Conservation (phyloP, 495 filamentous ascomycete genomes). For the Aspergillus ellipticus region DNA sequence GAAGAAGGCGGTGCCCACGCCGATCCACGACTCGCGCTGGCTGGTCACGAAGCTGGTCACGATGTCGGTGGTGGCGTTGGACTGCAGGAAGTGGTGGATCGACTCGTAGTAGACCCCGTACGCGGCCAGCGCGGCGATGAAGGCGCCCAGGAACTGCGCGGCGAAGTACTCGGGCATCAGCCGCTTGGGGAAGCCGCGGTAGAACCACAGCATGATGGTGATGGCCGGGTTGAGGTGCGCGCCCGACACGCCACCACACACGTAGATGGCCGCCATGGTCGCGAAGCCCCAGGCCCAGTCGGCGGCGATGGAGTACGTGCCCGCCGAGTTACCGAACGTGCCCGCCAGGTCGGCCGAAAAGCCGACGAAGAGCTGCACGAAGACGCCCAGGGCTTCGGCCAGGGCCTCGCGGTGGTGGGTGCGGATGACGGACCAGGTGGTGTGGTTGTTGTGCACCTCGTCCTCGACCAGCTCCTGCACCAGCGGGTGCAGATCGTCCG, state of each 20-base stretch:
- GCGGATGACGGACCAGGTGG: constrained; percentile 51
- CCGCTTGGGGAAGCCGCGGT: constrained; percentile 47
- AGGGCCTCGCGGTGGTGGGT: constrained; percentile 48
- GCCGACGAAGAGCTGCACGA: constrained; percentile 40
- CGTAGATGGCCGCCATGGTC: constrained; percentile 56
- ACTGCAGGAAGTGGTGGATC: constrained; percentile 36
- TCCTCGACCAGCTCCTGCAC: constrained; percentile 39
- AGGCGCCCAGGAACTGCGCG: constrained; percentile 46
- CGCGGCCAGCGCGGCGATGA: constrained; percentile 40
- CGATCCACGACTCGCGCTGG: constrained; percentile 43
- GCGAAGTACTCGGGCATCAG: constrained; percentile 46
- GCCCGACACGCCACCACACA: constrained; percentile 53
- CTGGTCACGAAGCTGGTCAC: constrained; percentile 39
- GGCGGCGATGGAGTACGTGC: constrained; percentile 46
- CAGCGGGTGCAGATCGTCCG: constrained; percentile 41
- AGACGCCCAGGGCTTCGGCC: constrained; percentile 49
- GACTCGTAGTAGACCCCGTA: constrained; percentile 50
- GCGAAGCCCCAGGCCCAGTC: constrained; percentile 55
- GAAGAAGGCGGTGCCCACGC: constrained; percentile 44
- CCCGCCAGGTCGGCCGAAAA: constrained; percentile 49
- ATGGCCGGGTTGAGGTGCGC: constrained; percentile 52
- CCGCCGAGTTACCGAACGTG: constrained; percentile 35
- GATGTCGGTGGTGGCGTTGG: constrained; percentile 30
- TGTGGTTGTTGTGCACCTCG: constrained; percentile 48
- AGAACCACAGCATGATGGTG: constrained; percentile 48